A percentile compares a stretch with the other conserved stretches of the same genome.
phyloP scores from a whole-genome alignment of 768 basidiomycete genomes.

The Suillus americanus region DNA sequence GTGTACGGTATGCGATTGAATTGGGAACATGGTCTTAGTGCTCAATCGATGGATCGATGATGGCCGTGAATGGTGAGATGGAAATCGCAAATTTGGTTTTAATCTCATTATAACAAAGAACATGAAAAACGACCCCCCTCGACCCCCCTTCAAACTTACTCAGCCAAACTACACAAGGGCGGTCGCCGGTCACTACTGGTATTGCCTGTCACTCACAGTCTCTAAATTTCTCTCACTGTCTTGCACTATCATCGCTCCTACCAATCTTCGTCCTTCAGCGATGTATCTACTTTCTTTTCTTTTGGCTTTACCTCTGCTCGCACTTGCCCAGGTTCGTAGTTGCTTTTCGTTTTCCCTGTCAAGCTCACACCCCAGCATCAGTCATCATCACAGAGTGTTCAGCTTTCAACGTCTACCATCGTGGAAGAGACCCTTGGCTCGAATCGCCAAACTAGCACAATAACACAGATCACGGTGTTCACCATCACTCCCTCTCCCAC shows the following conservation, averaged over 20 bases:
- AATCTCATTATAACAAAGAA: not conserved
- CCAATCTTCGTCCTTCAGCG: not conserved
- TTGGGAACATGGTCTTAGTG: slow-evolving; percentile 31
- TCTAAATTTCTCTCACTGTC: not conserved
- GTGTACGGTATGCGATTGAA: slow-evolving; percentile 39
- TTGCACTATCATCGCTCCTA: not conserved
- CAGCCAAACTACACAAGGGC: not conserved
- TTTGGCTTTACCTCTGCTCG: slow-evolving; percentile 26
- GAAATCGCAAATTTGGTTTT: not conserved
- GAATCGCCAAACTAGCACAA: slow-evolving; percentile 41
- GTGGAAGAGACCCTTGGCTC: slow-evolving; percentile 33
- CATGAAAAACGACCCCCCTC: slow-evolving; percentile 14
- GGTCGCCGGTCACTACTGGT: too few species aligned
- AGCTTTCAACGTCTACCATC: slow-evolving; percentile 30
- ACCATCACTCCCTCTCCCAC: slow-evolving; percentile 41
- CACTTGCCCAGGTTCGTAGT: slow-evolving; percentile 32
- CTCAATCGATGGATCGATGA: not conserved
- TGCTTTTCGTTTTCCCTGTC: not conserved
- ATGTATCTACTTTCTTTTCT: slow-evolving; percentile 33
- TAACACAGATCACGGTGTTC: slow-evolving; percentile 42
- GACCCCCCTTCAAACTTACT: not conserved
- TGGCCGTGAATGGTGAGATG: not conserved
- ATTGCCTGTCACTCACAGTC: not conserved
- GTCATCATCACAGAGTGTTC: slow-evolving; percentile 32
- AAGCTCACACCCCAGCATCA: slow-evolving; percentile 7